phyloP scores from a whole-genome alignment of 139 green algal species.

The Coelastrella sp. region DNA sequence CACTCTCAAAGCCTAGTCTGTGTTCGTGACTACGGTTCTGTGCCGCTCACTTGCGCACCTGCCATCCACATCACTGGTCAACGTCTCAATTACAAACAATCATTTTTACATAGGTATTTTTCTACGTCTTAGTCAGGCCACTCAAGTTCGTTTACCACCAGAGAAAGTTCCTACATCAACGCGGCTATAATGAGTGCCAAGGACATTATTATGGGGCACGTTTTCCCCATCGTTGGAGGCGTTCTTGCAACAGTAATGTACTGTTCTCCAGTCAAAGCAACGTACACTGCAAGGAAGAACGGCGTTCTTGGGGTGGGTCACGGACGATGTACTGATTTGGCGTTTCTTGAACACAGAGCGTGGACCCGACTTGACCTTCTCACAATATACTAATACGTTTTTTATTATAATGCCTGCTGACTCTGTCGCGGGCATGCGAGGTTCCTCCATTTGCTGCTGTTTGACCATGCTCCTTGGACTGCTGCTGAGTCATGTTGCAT shows the following conservation, averaged over 20 bases:
- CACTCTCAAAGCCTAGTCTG: too few species aligned
- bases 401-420: too few species aligned
- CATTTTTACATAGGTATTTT: too few species aligned
- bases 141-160: too few species aligned
- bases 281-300: conserved; percentile 21
- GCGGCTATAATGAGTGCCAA: conserved; percentile 27
- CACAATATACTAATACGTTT: too few species aligned
- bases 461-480: background rate
- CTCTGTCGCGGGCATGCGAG: too few species aligned
- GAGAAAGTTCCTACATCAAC: background rate
- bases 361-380: background rate
- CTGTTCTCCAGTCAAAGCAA: conserved; percentile 45
- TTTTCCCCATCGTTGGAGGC: conserved; percentile 34
- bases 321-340: background rate
- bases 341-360: background rate
- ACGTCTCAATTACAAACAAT: too few species aligned
- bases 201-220: conserved; percentile 39
- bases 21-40: background rate
- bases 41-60: background rate
- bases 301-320: conserved; percentile 46
- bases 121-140: too few species aligned
- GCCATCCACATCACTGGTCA: too few species aligned
- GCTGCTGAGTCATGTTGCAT: too few species aligned
- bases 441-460: background rate
- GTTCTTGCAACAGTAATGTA: conserved; percentile 36